Conservation (phyloP, 352 stramenopile genomes). For the Globisporangium viniferum region DNA sequence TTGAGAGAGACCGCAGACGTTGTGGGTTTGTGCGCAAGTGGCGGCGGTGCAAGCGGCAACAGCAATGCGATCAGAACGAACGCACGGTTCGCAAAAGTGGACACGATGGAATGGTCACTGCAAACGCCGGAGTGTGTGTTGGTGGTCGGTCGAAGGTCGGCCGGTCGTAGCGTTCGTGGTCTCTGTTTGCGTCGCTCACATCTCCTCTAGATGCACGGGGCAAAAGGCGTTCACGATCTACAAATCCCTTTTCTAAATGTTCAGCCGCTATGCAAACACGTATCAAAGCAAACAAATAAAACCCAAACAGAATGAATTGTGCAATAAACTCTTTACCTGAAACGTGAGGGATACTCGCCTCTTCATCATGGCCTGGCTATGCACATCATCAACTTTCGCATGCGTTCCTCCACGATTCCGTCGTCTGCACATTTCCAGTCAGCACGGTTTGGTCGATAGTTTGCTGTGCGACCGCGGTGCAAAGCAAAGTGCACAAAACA, state of each 20-base stretch:
- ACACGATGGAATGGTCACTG: background rate
- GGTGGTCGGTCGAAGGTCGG: background rate
- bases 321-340: background rate
- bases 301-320: too few relatives aligned
- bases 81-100: background rate
- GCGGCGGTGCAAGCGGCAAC: background rate
- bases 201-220: background rate
- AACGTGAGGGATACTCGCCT: background rate
- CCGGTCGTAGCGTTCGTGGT: background rate
- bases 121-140: background rate
- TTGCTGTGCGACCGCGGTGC: background rate
- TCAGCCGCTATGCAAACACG: background rate
- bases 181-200: background rate
- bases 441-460: background rate
- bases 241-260: too few relatives aligned
- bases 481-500: background rate
- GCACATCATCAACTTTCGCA: background rate
- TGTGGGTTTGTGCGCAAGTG: background rate
- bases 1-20: too few relatives aligned
- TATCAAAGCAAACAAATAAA: background rate
- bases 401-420: background rate
- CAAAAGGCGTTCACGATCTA: background rate
- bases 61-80: background rate
- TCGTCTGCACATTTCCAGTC: constrained; percentile 7
- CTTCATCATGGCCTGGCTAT: background rate